These are phyloP conservation scores for Reutealis trisperma DNA, from an alignment of 345 rosid species.

Conservation along the genomic window DNA sequence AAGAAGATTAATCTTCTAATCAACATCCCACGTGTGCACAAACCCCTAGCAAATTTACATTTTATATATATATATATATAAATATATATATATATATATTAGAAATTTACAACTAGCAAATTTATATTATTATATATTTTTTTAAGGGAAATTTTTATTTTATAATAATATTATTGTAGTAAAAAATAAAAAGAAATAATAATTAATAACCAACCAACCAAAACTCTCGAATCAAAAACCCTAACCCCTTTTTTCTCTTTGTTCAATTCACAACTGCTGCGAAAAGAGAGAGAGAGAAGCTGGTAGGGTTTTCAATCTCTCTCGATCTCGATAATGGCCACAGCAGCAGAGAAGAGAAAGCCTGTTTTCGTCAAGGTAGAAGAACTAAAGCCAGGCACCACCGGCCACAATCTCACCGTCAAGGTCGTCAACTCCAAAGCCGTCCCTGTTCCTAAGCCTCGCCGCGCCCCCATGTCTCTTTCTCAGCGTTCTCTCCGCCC, in stretches of 20 bases:
- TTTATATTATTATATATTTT: too few relatives aligned
- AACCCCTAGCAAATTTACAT: too few relatives aligned
- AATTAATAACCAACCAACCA: neutral
- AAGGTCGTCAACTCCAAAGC: slow-evolving; percentile 48
- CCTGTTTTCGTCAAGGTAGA: slow-evolving; percentile 60
- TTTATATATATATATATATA: too few relatives aligned
- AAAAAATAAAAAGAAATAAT: too few relatives aligned
- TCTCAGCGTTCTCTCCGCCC: slow-evolving; percentile 56
- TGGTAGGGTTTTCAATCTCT: slow-evolving; percentile 4
- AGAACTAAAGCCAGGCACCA: slow-evolving; percentile 55
- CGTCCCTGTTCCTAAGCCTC: slow-evolving; percentile 44
- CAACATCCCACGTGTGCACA: too few relatives aligned
- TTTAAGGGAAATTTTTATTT: too few relatives aligned
- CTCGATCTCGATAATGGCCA: slow-evolving; percentile 13
- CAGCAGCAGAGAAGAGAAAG: slow-evolving; percentile 42
- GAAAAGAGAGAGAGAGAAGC: neutral
- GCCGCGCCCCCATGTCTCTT: slow-evolving; percentile 40
- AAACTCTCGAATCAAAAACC: slow-evolving; percentile 18
- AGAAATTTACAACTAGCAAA: too few relatives aligned
- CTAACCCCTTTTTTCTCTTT: neutral
- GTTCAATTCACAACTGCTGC: neutral
- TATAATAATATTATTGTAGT: too few relatives aligned
- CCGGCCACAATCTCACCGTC: slow-evolving; percentile 57
- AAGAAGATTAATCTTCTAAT: too few relatives aligned
- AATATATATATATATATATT: too few relatives aligned